These are phyloP conservation scores for Endoconidiophora laricicola DNA, from an alignment of 2,329 filamentous ascomycete genomes.

Conservation along the genomic window DNA sequence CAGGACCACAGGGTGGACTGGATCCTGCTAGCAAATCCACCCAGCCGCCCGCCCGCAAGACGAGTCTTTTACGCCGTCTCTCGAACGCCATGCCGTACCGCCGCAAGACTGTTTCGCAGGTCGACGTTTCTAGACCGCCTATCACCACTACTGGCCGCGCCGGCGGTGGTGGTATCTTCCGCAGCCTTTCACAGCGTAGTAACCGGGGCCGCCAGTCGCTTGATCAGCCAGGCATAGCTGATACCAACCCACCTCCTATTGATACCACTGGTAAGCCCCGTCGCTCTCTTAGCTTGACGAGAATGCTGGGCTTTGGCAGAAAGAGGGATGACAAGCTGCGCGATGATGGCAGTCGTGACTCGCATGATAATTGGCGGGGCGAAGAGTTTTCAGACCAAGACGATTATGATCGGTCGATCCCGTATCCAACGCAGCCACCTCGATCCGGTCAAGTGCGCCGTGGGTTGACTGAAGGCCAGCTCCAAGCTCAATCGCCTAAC, in stretches of 20 bases:
- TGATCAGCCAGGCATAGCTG: not conserved
- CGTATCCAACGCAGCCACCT: not conserved
- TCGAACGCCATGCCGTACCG: conserved; percentile 20
- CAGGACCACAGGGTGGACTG: conserved; percentile 14
- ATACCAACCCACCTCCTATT: not conserved
- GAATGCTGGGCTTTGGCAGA: conserved; percentile 11
- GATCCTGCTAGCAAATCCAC: conserved; percentile 24
- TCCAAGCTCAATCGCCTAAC: not conserved
- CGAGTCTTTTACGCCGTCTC: conserved; percentile 25
- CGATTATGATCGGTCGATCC: conserved; percentile 4
- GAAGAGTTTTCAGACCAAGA: conserved; percentile 4
- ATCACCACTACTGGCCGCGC: conserved; percentile 23
- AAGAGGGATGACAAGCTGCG: conserved; percentile 23
- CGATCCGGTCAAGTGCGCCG: not conserved
- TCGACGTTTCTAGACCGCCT: conserved; percentile 30
- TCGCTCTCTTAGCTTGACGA: conserved; percentile 12
- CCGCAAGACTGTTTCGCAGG: conserved; percentile 15
- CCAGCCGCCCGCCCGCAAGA: conserved; percentile 22
- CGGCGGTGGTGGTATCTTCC: conserved; percentile 15
- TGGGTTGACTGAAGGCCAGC: conserved; percentile 6
- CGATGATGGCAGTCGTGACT: conserved; percentile 16
- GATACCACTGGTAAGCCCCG: conserved; percentile 7
- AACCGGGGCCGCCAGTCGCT: not conserved
- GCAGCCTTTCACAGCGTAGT: conserved; percentile 25
- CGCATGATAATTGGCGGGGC: conserved; percentile 1